A percentile compares a stretch with the other conserved stretches of the same genome.
Conservation (phyloP, 768 basidiomycete species). For the Pleurotus pulmonarius region DNA sequence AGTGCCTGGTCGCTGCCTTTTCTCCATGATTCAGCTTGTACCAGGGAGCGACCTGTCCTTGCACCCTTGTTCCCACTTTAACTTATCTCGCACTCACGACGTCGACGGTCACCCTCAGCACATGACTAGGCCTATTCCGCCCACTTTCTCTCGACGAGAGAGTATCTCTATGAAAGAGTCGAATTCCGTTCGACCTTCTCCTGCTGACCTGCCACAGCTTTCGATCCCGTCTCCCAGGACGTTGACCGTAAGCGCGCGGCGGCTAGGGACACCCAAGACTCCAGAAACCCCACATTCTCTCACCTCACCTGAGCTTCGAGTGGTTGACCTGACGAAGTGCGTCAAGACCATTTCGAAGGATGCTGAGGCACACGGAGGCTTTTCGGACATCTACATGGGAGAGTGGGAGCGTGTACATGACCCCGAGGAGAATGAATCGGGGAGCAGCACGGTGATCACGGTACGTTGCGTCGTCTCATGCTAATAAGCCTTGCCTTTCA, state of each 20-base stretch:
- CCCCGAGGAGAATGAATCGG: neutral
- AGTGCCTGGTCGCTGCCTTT: neutral
- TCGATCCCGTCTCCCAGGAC: neutral
- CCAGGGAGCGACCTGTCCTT: neutral
- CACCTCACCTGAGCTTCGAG: neutral
- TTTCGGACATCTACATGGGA: constrained; percentile 22
- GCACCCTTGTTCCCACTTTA: neutral
- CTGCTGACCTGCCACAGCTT: constrained; percentile 3
- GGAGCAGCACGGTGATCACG: neutral
- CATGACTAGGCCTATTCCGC: neutral
- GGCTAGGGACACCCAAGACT: neutral
- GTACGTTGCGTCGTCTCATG: neutral
- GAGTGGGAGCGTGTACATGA: constrained; percentile 10
- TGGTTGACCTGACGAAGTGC: constrained; percentile 15
- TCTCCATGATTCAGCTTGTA: neutral
- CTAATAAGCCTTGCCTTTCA: neutral
- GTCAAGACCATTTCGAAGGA: constrained; percentile 8
- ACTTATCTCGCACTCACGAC: too few relatives aligned
- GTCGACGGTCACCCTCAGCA: neutral
- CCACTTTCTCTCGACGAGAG: neutral
- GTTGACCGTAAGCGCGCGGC: neutral
- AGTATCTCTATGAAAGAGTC: neutral
- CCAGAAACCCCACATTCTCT: constrained; percentile 3
- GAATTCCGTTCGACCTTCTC: neutral
- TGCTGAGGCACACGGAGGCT: constrained; percentile 21